Evolutionary conservation across 179 eudicot species (phyloP).

Genomic region (Heliamphora pulchella): DNA sequence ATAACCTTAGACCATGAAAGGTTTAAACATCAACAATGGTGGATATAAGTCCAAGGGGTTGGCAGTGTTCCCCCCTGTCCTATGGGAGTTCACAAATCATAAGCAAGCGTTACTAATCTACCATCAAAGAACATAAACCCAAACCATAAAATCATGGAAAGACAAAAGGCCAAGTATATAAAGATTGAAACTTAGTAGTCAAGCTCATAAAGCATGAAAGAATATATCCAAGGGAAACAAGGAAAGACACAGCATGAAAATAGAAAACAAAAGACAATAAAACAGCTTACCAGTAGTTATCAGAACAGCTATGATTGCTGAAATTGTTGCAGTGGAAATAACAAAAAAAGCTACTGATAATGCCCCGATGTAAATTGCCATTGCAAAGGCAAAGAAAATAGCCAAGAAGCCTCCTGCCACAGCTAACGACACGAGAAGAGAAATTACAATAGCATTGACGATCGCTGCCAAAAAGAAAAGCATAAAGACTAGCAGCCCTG

Average conservation of each 20-base stretch:
- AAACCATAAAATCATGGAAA: too few relatives aligned
- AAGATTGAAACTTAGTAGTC: neutral
- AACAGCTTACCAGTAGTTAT: constrained; percentile 47
- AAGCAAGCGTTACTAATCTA: neutral
- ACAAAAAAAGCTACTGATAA: constrained; percentile 64
- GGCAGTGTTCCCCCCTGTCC: neutral
- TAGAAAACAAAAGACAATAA: neutral
- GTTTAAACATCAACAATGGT: neutral
- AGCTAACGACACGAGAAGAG: constrained; percentile 70
- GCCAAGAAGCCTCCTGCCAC: constrained; percentile 92
- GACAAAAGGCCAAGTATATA: too few relatives aligned
- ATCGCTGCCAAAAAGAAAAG: constrained; percentile 81
- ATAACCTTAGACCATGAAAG: neutral
- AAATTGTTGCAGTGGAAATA: constrained; percentile 55
- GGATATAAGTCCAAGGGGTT: neutral
- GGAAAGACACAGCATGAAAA: neutral
- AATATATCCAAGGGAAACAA: neutral
- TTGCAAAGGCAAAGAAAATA: constrained; percentile 69
- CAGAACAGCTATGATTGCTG: constrained; percentile 47
- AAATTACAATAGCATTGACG: constrained; percentile 63
- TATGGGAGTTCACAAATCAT: neutral
- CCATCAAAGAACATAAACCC: too few relatives aligned
- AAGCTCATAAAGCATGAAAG: neutral
- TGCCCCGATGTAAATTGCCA: constrained; percentile 65
- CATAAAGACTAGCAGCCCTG: constrained; percentile 59